Percentiles rank a stretch among this genome's conserved stretches.
Conservation (phyloP, 83 land plant species). For the Thuja plicata region DNA sequence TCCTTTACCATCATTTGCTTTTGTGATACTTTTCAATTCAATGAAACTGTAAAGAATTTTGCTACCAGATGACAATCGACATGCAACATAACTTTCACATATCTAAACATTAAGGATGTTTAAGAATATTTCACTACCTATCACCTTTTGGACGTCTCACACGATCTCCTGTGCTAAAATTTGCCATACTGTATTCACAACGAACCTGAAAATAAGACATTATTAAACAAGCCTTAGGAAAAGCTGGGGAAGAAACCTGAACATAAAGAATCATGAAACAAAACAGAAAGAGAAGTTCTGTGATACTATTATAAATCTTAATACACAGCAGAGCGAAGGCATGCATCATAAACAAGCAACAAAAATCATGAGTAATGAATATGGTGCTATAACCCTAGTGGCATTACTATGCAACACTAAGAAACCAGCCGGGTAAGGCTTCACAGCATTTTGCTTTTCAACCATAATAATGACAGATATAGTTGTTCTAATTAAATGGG, state of each 20-base stretch:
- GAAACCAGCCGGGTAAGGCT: neutral
- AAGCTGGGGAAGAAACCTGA: neutral
- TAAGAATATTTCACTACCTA: constrained; percentile 27
- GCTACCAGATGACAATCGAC: neutral
- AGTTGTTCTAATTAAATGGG: neutral
- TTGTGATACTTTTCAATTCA: neutral
- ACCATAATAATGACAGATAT: neutral
- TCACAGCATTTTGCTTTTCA: neutral
- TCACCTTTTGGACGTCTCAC: constrained; percentile 81
- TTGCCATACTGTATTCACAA: constrained; percentile 98
- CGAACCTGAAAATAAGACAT: constrained; percentile 55
- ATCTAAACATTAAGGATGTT: neutral
- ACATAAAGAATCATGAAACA: neutral
- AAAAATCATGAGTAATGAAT: neutral
- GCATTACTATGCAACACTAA: neutral
- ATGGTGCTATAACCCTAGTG: neutral
- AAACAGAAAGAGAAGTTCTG: neutral
- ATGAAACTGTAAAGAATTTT: neutral
- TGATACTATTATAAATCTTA: neutral
- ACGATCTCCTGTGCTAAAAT: constrained; percentile 96
- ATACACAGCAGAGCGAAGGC: neutral
- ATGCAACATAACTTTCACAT: neutral
- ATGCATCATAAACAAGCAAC: neutral
- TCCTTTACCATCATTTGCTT: neutral
- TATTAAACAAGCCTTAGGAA: neutral